phyloP scores from a whole-genome alignment of 257 asterid species.

The Scutellaria galericulata region DNA sequence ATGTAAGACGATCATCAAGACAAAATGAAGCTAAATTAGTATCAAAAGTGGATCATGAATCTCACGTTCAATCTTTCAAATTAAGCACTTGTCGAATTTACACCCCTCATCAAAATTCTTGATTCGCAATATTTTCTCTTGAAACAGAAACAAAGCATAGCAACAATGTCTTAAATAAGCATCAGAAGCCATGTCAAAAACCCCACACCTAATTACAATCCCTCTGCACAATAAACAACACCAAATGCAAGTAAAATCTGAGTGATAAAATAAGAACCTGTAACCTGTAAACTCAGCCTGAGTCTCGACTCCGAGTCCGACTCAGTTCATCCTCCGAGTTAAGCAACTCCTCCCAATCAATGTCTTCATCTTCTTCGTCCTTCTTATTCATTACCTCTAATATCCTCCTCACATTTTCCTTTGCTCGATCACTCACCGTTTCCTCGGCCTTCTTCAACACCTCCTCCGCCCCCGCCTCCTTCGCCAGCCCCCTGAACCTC shows the following conservation, averaged over 20 bases:
- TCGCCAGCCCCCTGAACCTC: conserved; percentile 90
- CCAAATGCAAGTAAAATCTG: too few species aligned
- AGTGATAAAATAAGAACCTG: background rate
- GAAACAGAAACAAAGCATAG: too few species aligned
- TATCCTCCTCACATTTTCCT: conserved; percentile 54
- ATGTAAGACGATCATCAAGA: too few species aligned
- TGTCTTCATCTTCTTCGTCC: conserved; percentile 61
- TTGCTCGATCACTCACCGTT: conserved; percentile 47
- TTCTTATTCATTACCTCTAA: conserved; percentile 57
- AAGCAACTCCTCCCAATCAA: conserved; percentile 77
- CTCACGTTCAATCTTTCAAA: too few species aligned
- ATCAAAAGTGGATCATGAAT: too few species aligned
- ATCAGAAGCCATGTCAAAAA: too few species aligned
- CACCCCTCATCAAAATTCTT: too few species aligned
- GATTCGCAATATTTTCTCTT: too few species aligned
- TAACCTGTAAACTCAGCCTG: conserved; percentile 23
- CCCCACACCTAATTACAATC: too few species aligned
- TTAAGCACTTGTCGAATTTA: too few species aligned
- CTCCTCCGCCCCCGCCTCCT: conserved; percentile 83
- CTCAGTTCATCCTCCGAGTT: conserved; percentile 52
- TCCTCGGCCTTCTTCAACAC: conserved; percentile 56
- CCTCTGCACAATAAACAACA: too few species aligned
- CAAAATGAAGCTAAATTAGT: background rate
- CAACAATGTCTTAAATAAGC: too few species aligned
- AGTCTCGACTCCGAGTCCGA: conserved; percentile 21